Base-by-base conservation (phyloP, 805 yeast species). In the Spathaspora arborariae region DNA sequence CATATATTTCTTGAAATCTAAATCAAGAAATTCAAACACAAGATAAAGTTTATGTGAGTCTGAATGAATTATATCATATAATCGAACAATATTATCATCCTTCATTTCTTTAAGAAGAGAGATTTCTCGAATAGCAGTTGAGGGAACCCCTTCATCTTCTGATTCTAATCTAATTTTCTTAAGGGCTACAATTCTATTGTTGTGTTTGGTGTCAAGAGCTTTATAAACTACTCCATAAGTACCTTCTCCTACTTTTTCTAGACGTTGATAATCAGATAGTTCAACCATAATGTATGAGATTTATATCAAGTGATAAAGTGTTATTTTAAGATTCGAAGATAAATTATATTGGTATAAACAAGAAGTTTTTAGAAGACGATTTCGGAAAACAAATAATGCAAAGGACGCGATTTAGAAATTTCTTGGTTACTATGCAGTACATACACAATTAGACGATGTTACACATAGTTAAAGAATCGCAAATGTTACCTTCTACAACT, bases 181-280 rank as follows among this genome's bases (percentile, higher is more conserved):
- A 56, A 94, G 73, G 0, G 99, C 99, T 33, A 94, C 99, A 39
- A 90, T 81, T n/a, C 97, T 79, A 69, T 92, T 92, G 55, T 90
- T 87, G 63, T 92, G 90, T 54, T 81, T 84, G 41, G 83, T 81
- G 62, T 92, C 97, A 44, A 90, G 74, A 1, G 99, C 99, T 65
- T 92, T 94, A 70, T 94, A 94, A 9, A 94, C 99, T 26, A 95
- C 97, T 45, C 99, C 99, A 64, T 94, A 92, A 2, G 99, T 92
- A 51, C 95, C 97, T 71, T 94, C 99, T 40, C 99, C 99, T 44
- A 94, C 88, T 67, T 94, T 94, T 65, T 94, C 99, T 53, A 92
- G 81, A 59, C 95, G 86, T 63, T 90, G 96, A 67, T 85, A 92
- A 66, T 92, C 96, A 33, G 90, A 82, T 51, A 94, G 74, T 59